phyloP scores from a whole-genome alignment of 495 filamentous ascomycete genomes.

The Aspergillus biplanus region DNA sequence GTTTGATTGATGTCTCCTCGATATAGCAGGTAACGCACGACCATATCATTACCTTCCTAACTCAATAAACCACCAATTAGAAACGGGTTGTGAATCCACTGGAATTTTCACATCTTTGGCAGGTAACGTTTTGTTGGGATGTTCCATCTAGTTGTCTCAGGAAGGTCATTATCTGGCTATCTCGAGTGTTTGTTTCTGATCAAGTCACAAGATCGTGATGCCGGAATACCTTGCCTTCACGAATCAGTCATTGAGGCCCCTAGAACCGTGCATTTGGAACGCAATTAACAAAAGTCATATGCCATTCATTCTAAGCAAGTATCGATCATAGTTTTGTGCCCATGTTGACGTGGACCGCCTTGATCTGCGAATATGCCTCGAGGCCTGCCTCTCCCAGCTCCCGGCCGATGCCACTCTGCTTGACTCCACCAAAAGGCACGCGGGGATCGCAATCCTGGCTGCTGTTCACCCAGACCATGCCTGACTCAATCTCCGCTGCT shows the following conservation, averaged over 20 bases:
- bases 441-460: slow-evolving; percentile 72
- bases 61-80: neutral
- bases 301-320: neutral
- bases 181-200: too few species aligned
- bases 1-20: neutral
- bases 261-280: too few species aligned
- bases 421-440: slow-evolving; percentile 89
- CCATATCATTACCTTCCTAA: neutral
- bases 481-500: slow-evolving; percentile 80
- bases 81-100: neutral
- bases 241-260: too few species aligned
- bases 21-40: neutral
- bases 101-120: neutral
- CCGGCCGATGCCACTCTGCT: slow-evolving; percentile 90
- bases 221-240: too few species aligned
- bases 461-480: slow-evolving; percentile 97
- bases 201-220: too few species aligned
- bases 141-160: neutral
- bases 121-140: neutral
- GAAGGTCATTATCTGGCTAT: neutral
- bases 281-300: neutral
- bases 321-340: slow-evolving; percentile 36
- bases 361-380: slow-evolving; percentile 74
- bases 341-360: slow-evolving; percentile 82
- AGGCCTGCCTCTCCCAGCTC: slow-evolving; percentile 85